Base-by-base conservation (phyloP, 352 stramenopile genomes). In the Pythium aristosporum region DNA sequence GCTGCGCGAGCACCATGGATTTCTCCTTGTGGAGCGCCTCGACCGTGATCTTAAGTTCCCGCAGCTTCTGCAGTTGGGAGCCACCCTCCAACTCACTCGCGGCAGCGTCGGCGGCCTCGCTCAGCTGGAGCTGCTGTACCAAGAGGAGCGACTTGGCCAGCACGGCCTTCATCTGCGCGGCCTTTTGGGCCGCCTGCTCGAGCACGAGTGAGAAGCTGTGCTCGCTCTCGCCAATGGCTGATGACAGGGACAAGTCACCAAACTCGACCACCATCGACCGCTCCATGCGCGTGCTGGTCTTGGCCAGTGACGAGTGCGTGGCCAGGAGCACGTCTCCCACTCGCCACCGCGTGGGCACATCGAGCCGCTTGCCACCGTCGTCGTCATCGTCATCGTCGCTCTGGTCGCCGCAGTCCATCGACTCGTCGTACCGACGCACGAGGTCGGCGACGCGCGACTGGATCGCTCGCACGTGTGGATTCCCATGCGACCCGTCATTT, bases 371-470 rank as follows among this genome's bases (percentile, higher is more conserved):
- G 46, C 52, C 65, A 48, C 67, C 67, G 39, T 61, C 56, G 2
- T 77, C 72, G 32, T 63, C 57, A 2, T 78, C 71, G 5, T 75
- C 73, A 48, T 71, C 47, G 1, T 71, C 47, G 1, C 61, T 37
- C 8, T 54, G 50, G 59, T 63, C 21, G 1, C 53, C 34, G 34
- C 34, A 13, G 34, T 39, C 64, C 50, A 71, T 59, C 7, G 50
- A 73, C 49, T 88, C 82, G 49, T 92, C 77, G 55, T 83, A 92
- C 5, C 72, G 74, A 12, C 82, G 80, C 49, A 92, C 73, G 20
- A 92, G 68, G n/a, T 89, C 82, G 7, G 74, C 77, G 34, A 92
- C 82, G 28, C 82, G 75, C 15, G 74, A 82, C 67, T 88, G 82
- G 63, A 92, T 92, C 25, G 80, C 82, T 1, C 71, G 75, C 28